A percentile compares a stretch with the other conserved stretches of the same genome.
These are phyloP conservation scores for Trichosanthes truncata DNA, from an alignment of 306 rosid genomes.

Conservation along the genomic window DNA sequence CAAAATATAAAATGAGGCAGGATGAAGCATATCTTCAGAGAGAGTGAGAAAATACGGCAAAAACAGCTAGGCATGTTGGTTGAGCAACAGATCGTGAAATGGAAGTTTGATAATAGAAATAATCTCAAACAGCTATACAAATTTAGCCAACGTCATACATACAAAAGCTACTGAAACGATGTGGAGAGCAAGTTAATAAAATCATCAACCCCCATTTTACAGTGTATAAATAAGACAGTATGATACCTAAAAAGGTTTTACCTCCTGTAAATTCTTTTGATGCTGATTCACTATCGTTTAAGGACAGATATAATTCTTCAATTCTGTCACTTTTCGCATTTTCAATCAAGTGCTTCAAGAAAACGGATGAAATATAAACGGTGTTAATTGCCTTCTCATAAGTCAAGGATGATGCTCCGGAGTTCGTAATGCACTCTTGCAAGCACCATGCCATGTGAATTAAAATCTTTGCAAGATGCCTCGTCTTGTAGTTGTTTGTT, in stretches of 20 bases:
- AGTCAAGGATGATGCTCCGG: slow-evolving; percentile 45
- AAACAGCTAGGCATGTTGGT: not conserved
- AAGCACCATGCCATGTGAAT: slow-evolving; percentile 74
- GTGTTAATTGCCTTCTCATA: slow-evolving; percentile 82
- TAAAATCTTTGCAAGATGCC: slow-evolving; percentile 90
- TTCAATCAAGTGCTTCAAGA: slow-evolving; percentile 81
- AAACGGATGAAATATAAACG: slow-evolving; percentile 64
- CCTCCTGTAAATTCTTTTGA: slow-evolving; percentile 52
- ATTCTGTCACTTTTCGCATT: slow-evolving; percentile 36
- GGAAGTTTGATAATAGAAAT: not conserved
- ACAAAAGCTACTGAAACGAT: not conserved
- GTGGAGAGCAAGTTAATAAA: not conserved
- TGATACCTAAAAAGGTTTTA: slow-evolving; percentile 12
- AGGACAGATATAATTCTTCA: slow-evolving; percentile 47
- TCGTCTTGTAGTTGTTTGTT: slow-evolving; percentile 59
- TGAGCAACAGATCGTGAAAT: not conserved
- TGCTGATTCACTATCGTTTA: slow-evolving; percentile 47
- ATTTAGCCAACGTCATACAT: not conserved
- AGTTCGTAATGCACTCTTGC: slow-evolving; percentile 60
- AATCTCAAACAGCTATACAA: not conserved
- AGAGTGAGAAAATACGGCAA: not conserved
- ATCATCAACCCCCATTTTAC: not conserved
- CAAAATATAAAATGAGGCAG: slow-evolving; percentile 14
- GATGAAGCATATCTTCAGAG: slow-evolving; percentile 3
- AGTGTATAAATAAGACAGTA: not conserved